Evolutionary conservation across 345 rosid genomes (phyloP), one percentile per base, ranked within the genome.

Genomic region (Eucalyptus guilfoylei): DNA sequence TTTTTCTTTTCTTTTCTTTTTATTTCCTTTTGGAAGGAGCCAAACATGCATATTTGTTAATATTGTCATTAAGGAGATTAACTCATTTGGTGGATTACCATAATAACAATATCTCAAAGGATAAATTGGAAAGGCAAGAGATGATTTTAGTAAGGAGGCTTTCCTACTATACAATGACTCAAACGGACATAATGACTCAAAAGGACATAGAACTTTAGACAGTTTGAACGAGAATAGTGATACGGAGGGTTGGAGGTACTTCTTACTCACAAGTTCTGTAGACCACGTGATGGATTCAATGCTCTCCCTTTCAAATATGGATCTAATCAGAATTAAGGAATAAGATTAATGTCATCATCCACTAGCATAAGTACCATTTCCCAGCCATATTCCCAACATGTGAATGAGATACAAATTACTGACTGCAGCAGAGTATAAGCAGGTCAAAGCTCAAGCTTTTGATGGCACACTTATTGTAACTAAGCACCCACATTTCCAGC

Each of bases 241-340:
- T 9, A 17, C 48, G 40, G 9, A 48, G 40, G 34, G 15, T 47
- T 28, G 21, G 13, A 30, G 72, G 86, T 60, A 86, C 42, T 32
- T 69, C 17, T 88, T 72, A 89, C 95, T 94, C 88, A 95, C 94
- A 16, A 92, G 90, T 69, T 95, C 91, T 69, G 91, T 49, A 55
- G 94, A 91, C 94, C 94, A 95, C 24, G 87, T 80, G 88, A 92
- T 81, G 15, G 95, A 93, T 91, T 93, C 92, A 89, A 94, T 80
- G 76, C 81, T 92, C 92, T 89, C 86, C 24, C 91, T 76, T 88
- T 94, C 94, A 17, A 95, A 80, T 44, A 93, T 89, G 11, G 94
- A 94, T 93, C 96, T 94, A 85, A 13, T 81, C 48, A 89, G 80
- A 87, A 60, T 60, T 60, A 87, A 87, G 72, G 80, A 87, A 54